These are phyloP conservation scores for Chaetomium sp. DNA, from an alignment of 2,329 filamentous ascomycete genomes.

Conservation along the genomic window DNA sequence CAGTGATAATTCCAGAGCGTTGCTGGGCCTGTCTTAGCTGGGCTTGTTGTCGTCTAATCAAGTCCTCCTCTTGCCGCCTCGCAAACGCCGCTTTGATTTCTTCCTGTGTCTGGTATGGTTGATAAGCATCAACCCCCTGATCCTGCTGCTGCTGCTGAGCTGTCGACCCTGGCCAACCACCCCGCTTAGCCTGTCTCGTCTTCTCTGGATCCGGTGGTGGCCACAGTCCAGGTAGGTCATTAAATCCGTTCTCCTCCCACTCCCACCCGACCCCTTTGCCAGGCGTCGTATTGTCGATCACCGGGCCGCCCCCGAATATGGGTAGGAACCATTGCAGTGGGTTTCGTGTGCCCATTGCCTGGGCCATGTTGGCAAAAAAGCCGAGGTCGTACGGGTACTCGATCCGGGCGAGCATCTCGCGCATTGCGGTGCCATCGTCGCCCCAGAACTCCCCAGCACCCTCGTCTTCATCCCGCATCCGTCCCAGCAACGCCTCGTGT, in stretches of 20 bases:
- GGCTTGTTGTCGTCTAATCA: constrained; percentile 29
- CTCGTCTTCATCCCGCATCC: constrained; percentile 22
- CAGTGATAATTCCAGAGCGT: constrained; percentile 37
- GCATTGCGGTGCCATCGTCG: constrained; percentile 34
- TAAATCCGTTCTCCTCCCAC: constrained; percentile 73
- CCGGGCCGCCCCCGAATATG: constrained; percentile 45
- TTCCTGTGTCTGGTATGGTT: constrained; percentile 33
- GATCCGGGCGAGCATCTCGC: constrained; percentile 48
- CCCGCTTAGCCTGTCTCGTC: constrained; percentile 36
- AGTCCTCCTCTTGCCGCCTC: constrained; percentile 43
- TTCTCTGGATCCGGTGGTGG: constrained; percentile 59
- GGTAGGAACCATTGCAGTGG: constrained; percentile 64
- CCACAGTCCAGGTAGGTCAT: constrained; percentile 55
- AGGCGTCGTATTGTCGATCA: constrained; percentile 31
- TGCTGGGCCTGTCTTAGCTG: constrained; percentile 13
- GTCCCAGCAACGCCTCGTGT: constrained; percentile 50
- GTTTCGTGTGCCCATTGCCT: constrained; percentile 68
- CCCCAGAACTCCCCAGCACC: constrained; percentile 28
- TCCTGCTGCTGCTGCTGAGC: constrained; percentile 9
- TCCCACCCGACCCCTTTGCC: constrained; percentile 46
- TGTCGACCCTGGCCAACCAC: constrained; percentile 34
- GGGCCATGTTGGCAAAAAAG: constrained; percentile 64
- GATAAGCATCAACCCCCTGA: neutral
- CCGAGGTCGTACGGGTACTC: constrained; percentile 81
- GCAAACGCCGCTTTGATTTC: constrained; percentile 45